Base-by-base conservation (phyloP, 106 monocot species). In the Dendrobium huoshanense region DNA sequence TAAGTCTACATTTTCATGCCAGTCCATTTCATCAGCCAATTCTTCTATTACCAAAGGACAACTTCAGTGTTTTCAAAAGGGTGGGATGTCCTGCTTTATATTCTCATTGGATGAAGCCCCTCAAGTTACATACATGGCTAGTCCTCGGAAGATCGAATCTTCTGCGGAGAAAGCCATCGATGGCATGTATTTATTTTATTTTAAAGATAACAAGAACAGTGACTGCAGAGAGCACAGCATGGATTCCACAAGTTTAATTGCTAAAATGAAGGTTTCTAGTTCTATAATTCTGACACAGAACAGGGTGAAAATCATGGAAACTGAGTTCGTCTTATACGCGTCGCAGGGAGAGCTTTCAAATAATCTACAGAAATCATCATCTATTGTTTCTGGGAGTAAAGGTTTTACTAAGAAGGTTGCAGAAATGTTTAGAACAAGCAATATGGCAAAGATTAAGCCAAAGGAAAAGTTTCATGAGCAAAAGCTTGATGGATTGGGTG, bases 241-340 rank as follows among this genome's bases (percentile, higher is more conserved):
- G 45, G 78, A 72, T 41, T 17, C 67, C 43, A 78, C 61, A 29
- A 74, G 83, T 41, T 67, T 84, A 65, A 81, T 92, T 67, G 96
- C 88, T 49, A 88, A 86, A 82, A 96, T 96, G 96, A 87, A 89
- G 83, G 93, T 94, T 27, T 85, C 87, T 18, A 92, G 85, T 73
- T 87, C 88, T 81, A 44, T 91, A 31, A 19, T 87, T 80, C 74
- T 93, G 19, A 76, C 86, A 54, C 58, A 81, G 11, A 77, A 84
- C 55, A 40, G 75, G 11, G 79, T 78, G 5, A 87, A 79, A 84
- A 31, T 77, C 68, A 18, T 80, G 7, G 90, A 96, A 84, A 89
- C 87, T 4, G 90, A 94, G 70, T 96, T 90, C 85, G 92, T 96
- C 80, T 78, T 99, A 29, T 90, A 84, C 70, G 91, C 83, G 25